These are phyloP conservation scores for Colletotrichum cereale DNA, from an alignment of 2,329 filamentous ascomycete species.

Conservation along the genomic window DNA sequence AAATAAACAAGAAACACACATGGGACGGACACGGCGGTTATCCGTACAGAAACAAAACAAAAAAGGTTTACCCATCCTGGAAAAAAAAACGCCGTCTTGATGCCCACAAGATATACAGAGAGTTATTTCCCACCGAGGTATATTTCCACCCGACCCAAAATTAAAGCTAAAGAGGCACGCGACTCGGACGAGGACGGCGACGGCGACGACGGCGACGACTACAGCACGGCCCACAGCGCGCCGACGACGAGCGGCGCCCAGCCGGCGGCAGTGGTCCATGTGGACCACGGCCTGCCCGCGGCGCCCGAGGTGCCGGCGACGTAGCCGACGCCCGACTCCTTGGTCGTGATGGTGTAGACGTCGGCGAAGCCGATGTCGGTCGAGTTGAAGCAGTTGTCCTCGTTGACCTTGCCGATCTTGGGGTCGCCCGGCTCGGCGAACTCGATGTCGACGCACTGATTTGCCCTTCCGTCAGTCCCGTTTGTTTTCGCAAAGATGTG, in stretches of 20 bases:
- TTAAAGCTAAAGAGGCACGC: no score
- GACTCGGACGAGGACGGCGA: no score
- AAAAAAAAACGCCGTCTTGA: conserved; percentile 40
- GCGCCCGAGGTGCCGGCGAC: conserved; percentile 46
- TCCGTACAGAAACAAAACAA: neutral
- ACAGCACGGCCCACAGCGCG: conserved; percentile 55
- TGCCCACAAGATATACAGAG: conserved; percentile 33
- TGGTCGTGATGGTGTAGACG: conserved; percentile 77
- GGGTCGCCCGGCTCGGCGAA: conserved; percentile 83
- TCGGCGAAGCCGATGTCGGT: conserved; percentile 80
- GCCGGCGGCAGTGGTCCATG: conserved; percentile 47
- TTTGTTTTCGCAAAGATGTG: no score
- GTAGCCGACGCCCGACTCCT: conserved; percentile 50
- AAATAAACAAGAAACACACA: neutral
- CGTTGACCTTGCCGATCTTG: conserved; percentile 77
- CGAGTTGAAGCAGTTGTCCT: conserved; percentile 90
- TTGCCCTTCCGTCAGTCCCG: neutral
- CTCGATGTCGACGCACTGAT: conserved; percentile 92
- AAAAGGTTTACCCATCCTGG: neutral
- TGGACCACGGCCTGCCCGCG: conserved; percentile 13
- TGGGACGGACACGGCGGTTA: neutral
- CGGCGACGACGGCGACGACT: conserved; percentile 25
- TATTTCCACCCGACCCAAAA: neutral
- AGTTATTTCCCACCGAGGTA: no score
- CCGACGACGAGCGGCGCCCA: conserved; percentile 57